A percentile compares a stretch with the other conserved stretches of the same genome.
Conservation (phyloP, 1,284 basidiomycete species). For the Schizophyllum amplum region DNA sequence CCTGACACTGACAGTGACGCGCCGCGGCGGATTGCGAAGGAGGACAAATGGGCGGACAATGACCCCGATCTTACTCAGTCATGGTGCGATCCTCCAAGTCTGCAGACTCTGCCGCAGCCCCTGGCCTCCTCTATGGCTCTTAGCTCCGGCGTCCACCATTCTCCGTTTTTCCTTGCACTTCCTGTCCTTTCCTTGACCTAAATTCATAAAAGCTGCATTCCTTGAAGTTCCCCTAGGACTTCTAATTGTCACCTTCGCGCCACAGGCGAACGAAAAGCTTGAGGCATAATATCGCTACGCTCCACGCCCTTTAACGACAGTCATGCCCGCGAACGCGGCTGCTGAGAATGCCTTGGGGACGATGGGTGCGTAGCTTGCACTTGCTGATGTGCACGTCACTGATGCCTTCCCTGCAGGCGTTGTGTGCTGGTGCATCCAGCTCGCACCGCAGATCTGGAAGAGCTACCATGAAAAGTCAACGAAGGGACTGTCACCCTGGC, state of each 20-base stretch:
- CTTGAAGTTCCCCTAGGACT: too few species aligned
- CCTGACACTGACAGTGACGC: too few species aligned
- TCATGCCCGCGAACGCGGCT: constrained; percentile 19
- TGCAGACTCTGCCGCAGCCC: not conserved
- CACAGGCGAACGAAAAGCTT: too few species aligned
- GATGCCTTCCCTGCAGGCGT: constrained; percentile 33
- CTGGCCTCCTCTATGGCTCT: not conserved
- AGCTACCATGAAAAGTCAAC: constrained; percentile 67
- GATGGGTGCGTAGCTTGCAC: constrained; percentile 31
- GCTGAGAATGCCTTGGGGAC: constrained; percentile 58
- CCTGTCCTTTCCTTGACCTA: not conserved
- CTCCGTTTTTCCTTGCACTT: not conserved
- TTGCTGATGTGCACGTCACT: constrained; percentile 1
- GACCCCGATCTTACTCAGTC: not conserved
- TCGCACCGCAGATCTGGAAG: constrained; percentile 74
- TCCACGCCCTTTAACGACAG: too few species aligned
- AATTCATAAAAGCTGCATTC: too few species aligned
- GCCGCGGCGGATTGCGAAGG: not conserved
- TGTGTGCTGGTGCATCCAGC: constrained; percentile 61
- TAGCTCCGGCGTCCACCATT: not conserved
- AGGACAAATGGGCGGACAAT: not conserved
- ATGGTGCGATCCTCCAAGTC: not conserved
- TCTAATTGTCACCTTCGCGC: too few species aligned
- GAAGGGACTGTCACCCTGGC: constrained; percentile 60
- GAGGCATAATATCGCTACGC: too few species aligned